Percentiles rank a stretch among this genome's conserved stretches.
Evolutionary conservation across 495 filamentous ascomycete genomes (phyloP).

Genomic region (Beverwykella pulmonaria): DNA sequence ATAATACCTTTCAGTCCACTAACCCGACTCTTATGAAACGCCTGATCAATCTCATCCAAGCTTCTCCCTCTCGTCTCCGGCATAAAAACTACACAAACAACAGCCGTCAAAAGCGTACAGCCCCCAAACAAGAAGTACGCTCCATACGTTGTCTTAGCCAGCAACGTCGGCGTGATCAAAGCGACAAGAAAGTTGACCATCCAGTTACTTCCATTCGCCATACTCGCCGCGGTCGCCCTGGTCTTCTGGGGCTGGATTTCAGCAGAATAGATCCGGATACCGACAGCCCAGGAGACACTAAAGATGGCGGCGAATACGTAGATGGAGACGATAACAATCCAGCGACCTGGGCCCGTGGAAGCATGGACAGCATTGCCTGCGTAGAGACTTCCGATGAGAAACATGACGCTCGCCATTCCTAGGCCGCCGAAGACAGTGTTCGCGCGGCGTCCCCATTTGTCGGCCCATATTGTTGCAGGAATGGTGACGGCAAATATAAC

Average conservation of each 20-base stretch:
- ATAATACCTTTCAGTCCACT: background rate
- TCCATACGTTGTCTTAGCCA: background rate
- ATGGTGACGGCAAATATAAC: constrained; percentile 18
- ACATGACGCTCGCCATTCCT: constrained; percentile 51
- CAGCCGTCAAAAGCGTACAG: background rate
- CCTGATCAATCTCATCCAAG: constrained; percentile 8
- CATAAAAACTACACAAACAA: background rate
- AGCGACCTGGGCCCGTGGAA: constrained; percentile 12
- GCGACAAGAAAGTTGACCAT: constrained; percentile 5
- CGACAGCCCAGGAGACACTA: constrained; percentile 57
- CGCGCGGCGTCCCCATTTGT: constrained; percentile 66
- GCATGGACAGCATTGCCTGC: constrained; percentile 17
- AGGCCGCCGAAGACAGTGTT: constrained; percentile 60
- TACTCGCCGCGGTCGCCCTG: constrained; percentile 44
- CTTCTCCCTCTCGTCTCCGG: constrained; percentile 1
- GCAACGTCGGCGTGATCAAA: background rate
- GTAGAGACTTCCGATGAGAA: constrained; percentile 52
- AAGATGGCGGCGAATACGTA: constrained; percentile 52
- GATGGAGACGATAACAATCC: constrained; percentile 30
- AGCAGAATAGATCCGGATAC: constrained; percentile 56
- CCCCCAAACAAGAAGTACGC: constrained; percentile 8
- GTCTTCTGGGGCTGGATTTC: constrained; percentile 62
- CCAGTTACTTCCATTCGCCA: constrained; percentile 11
- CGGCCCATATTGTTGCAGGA: constrained; percentile 57
- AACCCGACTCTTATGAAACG: constrained; percentile 1